Conservation (phyloP, 441 rosid species). For the Populus hybrid region DNA sequence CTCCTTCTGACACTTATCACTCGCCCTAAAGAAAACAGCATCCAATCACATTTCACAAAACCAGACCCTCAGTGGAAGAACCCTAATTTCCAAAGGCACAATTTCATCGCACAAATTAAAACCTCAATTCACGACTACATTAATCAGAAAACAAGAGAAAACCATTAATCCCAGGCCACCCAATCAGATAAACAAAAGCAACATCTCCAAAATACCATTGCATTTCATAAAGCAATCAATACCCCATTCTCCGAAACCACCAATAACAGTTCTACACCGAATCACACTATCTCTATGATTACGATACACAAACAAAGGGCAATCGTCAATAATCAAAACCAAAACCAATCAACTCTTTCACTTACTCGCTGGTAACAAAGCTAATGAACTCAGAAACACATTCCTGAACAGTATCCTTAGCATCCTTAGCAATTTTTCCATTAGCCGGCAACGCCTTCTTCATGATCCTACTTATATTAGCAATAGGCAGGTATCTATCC, state of each 20-base stretch:
- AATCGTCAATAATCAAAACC: neutral
- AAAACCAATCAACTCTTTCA: neutral
- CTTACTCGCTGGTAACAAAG: slow-evolving; percentile 53
- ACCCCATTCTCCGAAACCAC: neutral
- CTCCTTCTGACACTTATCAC: slow-evolving; percentile 81
- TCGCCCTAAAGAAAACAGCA: slow-evolving; percentile 45
- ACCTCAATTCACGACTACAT: neutral
- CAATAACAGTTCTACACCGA: neutral
- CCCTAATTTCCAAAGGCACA: slow-evolving; percentile 4
- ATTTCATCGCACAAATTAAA: neutral
- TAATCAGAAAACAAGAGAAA: neutral
- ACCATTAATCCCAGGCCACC: neutral
- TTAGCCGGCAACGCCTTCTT: slow-evolving; percentile 32
- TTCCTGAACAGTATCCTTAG: slow-evolving; percentile 55
- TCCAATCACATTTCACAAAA: slow-evolving; percentile 3
- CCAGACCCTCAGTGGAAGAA: neutral
- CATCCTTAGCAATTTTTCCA: slow-evolving; percentile 58
- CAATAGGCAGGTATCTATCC: slow-evolving; percentile 50
- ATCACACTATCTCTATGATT: neutral
- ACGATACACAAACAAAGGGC: neutral
- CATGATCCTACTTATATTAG: slow-evolving; percentile 36
- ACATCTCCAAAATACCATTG: neutral
- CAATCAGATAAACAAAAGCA: neutral
- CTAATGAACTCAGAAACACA: slow-evolving; percentile 57
- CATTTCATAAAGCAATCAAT: neutral